These are phyloP conservation scores for Pythium dissimile DNA, from an alignment of 352 stramenopile species.

Conservation along the genomic window DNA sequence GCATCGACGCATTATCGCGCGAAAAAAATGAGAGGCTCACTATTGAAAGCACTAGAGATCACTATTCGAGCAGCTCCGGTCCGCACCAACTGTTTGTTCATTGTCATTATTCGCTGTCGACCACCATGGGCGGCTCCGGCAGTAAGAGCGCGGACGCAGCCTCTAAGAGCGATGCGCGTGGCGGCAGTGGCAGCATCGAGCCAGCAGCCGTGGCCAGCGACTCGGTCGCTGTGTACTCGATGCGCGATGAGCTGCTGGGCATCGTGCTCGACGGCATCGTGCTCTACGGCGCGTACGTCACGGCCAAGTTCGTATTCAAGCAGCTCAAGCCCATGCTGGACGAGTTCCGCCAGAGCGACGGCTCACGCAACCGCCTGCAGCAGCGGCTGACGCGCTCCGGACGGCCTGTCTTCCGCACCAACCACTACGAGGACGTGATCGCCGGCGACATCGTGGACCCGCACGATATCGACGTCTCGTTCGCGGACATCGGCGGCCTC, in stretches of 20 bases:
- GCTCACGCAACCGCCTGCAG: constrained; percentile 69
- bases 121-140: constrained; percentile 45
- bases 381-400: constrained; percentile 60
- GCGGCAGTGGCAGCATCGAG: too few species aligned
- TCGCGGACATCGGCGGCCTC: constrained; percentile 96
- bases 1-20: constrained; percentile 2
- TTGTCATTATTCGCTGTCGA: not conserved
- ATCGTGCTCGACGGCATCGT: constrained; percentile 76
- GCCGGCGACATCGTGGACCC: constrained; percentile 94
- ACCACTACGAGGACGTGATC: constrained; percentile 90
- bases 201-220: not conserved
- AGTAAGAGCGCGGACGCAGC: constrained; percentile 53
- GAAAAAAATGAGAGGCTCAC: constrained; percentile 3
- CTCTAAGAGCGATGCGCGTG: not conserved
- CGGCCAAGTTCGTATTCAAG: constrained; percentile 85
- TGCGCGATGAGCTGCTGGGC: constrained; percentile 55
- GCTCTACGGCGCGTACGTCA: constrained; percentile 81
- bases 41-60: not conserved
- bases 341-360: constrained; percentile 60
- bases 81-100: not conserved
- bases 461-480: constrained; percentile 88
- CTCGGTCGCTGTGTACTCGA: constrained; percentile 26
- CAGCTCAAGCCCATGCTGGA: constrained; percentile 83
- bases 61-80: constrained; percentile 7
- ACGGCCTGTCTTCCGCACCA: constrained; percentile 71